Percentiles rank a stretch among this genome's conserved stretches.
phyloP scores from a whole-genome alignment of 108 stramenopile species.

The Cyclotella distinguenda region DNA sequence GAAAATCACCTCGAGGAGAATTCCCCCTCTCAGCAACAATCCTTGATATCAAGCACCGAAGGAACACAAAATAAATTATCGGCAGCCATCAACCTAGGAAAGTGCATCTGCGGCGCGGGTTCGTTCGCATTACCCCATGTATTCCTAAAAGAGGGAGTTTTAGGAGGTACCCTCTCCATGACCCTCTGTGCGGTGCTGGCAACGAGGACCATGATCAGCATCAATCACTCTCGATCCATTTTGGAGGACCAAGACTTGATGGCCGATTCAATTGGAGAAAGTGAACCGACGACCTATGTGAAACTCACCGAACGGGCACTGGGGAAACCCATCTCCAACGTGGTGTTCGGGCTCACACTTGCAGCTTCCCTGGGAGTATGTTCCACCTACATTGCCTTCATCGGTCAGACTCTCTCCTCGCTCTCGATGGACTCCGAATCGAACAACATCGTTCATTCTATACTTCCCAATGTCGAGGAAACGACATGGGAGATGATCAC shows the following conservation, averaged over 20 bases:
- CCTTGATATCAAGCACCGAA: not conserved
- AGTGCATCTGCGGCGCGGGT: conserved; percentile 59
- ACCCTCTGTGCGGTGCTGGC: conserved; percentile 38
- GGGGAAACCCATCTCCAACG: conserved; percentile 15
- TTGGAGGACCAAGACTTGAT: not conserved
- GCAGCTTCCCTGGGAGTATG: conserved; percentile 49
- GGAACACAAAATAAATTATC: conserved; percentile 48
- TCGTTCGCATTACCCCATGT: conserved; percentile 54
- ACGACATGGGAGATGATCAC: conserved; percentile 36
- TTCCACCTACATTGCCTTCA: conserved; percentile 48
- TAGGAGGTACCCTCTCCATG: conserved; percentile 50
- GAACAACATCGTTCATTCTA: conserved; percentile 15
- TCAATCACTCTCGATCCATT: conserved; percentile 27
- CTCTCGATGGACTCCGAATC: conserved; percentile 29
- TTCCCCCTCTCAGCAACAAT: not conserved
- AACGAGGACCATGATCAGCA: conserved; percentile 33
- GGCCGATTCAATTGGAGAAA: too few species aligned
- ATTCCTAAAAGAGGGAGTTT: conserved; percentile 51
- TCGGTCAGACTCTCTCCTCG: conserved; percentile 37
- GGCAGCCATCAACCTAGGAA: conserved; percentile 44
- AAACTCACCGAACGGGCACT: conserved; percentile 35
- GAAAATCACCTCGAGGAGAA: not conserved
- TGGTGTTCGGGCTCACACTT: conserved; percentile 43
- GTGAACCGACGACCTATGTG: conserved; percentile 37
- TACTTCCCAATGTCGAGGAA: conserved; percentile 28